Evolutionary conservation across 139 green algal species (phyloP), one percentile per base, ranked within the genome.

Genomic region (Zygnema cylindricum): DNA sequence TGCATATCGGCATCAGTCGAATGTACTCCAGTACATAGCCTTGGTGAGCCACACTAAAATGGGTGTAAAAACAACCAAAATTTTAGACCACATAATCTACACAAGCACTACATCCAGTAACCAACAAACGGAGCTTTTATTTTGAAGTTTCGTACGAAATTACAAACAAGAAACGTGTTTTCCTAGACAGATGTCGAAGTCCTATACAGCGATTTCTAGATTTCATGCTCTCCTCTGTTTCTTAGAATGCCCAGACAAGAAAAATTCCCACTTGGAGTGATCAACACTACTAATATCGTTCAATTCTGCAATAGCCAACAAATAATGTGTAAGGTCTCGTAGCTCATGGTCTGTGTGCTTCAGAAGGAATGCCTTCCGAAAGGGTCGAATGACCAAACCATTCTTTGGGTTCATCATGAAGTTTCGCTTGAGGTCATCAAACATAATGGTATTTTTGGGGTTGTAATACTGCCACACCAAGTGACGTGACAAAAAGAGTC

Each of bases 401-500:
- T 96, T 92, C 92, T 97, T 94, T 86, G 94, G 94, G 90, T 99
- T 99, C 93, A 98, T 96, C 2, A 98, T 93, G 83, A 96, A 99
- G 92, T 99, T 99, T 38, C 96, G 91, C 69, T 94, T 91, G 3
- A 98, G 92, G 92, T 98, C 96, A 86, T 99, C 97, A 71, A 99
- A 94, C 97, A 99, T 99, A 83, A 99, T 95, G 0, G 96, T 98
- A 92, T 98, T 98, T 23, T 55, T n/a, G 36, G 63, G 43, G 21
- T 55, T 42, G 85, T 94, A 94, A 3, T 86, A 43, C 69, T 39
- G 43, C 77, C n/a, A n/a, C n/a, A n/a, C n/a, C n/a, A n/a, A n/a
- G n/a, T n/a, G n/a, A n/a, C n/a, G n/a, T n/a, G n/a, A n/a, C n/a
- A n/a, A n/a, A n/a, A n/a, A n/a, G n/a, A n/a, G n/a, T n/a, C n/a